Evolutionary conservation across 2,329 filamentous ascomycete genomes (phyloP).

Genomic region (Alternaria conjuncta): DNA sequence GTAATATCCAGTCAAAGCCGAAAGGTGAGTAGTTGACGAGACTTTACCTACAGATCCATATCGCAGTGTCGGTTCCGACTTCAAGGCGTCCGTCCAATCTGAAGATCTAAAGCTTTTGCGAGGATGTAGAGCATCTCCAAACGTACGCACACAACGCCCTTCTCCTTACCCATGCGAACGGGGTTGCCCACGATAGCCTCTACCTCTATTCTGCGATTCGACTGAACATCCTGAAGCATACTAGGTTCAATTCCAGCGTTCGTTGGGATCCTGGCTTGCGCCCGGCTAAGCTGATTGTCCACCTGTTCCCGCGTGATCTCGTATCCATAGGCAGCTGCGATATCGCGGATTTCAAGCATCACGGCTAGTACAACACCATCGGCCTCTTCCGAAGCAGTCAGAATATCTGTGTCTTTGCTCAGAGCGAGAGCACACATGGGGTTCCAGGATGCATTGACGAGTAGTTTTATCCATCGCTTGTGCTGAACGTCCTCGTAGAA

Average conservation of each 20-base stretch:
- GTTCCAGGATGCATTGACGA: constrained; percentile 68
- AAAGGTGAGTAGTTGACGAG: not conserved
- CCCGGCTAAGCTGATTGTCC: constrained; percentile 47
- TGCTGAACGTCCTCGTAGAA: constrained; percentile 62
- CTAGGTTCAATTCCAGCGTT: constrained; percentile 55
- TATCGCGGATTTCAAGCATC: constrained; percentile 55
- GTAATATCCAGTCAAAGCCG: not conserved
- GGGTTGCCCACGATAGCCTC: constrained; percentile 60
- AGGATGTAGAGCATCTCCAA: constrained; percentile 56
- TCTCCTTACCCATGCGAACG: constrained; percentile 50
- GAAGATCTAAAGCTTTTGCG: constrained; percentile 51
- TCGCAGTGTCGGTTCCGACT: too few relatives aligned
- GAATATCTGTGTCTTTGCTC: constrained; percentile 59
- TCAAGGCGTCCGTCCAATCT: constrained; percentile 25
- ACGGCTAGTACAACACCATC: constrained; percentile 48
- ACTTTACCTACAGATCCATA: not conserved
- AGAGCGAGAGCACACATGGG: constrained; percentile 64
- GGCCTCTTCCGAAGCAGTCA: constrained; percentile 51
- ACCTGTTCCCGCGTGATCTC: constrained; percentile 47
- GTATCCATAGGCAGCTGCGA: constrained; percentile 53
- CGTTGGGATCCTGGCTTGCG: constrained; percentile 45
- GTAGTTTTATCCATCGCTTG: constrained; percentile 66
- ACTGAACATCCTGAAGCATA: constrained; percentile 58
- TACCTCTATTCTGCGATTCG: constrained; percentile 54
- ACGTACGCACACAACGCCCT: constrained; percentile 50